A percentile compares a stretch with the other conserved stretches of the same genome.
Evolutionary conservation across 345 rosid genomes (phyloP).

Genomic region (Salix arbutifolia): DNA sequence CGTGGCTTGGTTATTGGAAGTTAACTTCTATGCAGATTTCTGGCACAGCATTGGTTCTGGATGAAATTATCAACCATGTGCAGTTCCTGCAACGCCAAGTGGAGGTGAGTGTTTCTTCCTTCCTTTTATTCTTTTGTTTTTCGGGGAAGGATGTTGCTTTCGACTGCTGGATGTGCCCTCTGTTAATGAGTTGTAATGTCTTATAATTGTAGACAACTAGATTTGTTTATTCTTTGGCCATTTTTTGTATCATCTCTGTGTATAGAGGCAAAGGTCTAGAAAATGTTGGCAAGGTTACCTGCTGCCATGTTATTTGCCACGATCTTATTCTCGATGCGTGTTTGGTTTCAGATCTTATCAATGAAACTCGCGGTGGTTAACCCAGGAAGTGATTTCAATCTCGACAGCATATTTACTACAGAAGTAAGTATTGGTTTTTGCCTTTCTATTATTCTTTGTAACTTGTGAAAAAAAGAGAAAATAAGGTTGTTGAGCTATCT

Average conservation of each 20-base stretch:
- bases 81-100: slow-evolving; percentile 90
- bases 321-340: not conserved
- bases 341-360: slow-evolving; percentile 68
- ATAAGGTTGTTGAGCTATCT: not conserved
- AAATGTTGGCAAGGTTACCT: not conserved
- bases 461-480: not conserved
- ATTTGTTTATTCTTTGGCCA: not conserved
- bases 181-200: not conserved
- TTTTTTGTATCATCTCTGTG: not conserved
- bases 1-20: not conserved
- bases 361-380: slow-evolving; percentile 93
- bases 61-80: slow-evolving; percentile 94
- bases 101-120: slow-evolving; percentile 63
- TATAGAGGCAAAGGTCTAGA: not conserved
- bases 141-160: not conserved
- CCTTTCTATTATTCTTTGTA: not conserved
- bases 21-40: slow-evolving; percentile 52
- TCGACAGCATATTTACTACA: slow-evolving; percentile 60
- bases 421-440: slow-evolving; percentile 54
- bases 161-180: not conserved
- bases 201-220: not conserved
- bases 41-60: slow-evolving; percentile 90
- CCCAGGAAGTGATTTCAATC: slow-evolving; percentile 75
- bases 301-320: not conserved
- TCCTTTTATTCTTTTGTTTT: not conserved